Evolutionary conservation across 2,329 filamentous ascomycete species (phyloP).

Genomic region (Arthrobotrys entomopaga): DNA sequence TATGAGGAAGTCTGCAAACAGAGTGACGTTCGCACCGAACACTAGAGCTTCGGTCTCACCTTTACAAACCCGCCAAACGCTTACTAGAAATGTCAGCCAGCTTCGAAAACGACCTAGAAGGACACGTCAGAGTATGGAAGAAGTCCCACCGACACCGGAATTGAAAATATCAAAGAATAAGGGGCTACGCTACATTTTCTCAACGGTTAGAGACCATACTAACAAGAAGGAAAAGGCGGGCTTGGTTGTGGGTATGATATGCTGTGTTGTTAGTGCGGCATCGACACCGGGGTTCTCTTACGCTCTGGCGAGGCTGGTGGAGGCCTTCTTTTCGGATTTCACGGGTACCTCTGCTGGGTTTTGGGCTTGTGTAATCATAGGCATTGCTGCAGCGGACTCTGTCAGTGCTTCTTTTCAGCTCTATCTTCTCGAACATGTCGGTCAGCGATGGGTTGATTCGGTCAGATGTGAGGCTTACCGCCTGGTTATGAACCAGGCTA

Average conservation of each 20-base stretch:
- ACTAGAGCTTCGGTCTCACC: conserved; percentile 7
- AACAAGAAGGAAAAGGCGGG: conserved; percentile 66
- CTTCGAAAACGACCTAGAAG: conserved; percentile 32
- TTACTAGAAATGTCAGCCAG: conserved; percentile 23
- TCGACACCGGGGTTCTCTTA: conserved; percentile 80
- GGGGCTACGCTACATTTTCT: conserved; percentile 69
- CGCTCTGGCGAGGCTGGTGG: conserved; percentile 74
- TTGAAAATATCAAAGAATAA: conserved; percentile 30
- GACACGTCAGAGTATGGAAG: conserved; percentile 52
- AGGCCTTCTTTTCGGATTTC: conserved; percentile 45
- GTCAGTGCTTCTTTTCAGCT: conserved; percentile 73
- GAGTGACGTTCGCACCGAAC: conserved; percentile 33
- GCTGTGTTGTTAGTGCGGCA: conserved; percentile 72
- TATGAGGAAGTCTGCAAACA: conserved; percentile 34
- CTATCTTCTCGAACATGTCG: conserved; percentile 76
- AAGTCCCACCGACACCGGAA: conserved; percentile 40
- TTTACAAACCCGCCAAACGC: neutral
- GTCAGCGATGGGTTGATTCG: conserved; percentile 79
- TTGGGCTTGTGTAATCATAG: conserved; percentile 77
- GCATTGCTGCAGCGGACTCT: conserved; percentile 74
- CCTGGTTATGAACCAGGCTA: conserved; percentile 78
- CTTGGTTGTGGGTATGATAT: conserved; percentile 71
- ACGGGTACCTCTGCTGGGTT: conserved; percentile 66
- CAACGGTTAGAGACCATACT: conserved; percentile 76
- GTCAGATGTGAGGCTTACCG: conserved; percentile 75